These are phyloP conservation scores for Saccharomycopsis sp. DNA, from an alignment of 805 yeast species.

Conservation along the genomic window DNA sequence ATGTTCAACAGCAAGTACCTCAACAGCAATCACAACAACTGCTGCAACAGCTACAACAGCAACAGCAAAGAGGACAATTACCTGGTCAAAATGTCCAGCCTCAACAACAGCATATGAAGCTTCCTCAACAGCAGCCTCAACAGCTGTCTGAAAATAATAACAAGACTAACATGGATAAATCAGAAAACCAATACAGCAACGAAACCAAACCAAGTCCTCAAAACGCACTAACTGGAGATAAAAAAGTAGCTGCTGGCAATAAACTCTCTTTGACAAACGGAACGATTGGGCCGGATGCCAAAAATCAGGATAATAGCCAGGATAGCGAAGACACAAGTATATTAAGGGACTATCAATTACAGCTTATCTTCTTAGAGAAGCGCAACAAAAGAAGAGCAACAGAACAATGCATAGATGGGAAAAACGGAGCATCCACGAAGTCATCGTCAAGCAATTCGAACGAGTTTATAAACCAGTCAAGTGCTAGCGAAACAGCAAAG, in stretches of 20 bases:
- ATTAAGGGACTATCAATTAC: conserved; percentile 76
- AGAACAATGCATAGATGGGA: conserved; percentile 1
- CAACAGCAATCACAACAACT: neutral
- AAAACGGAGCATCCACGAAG: neutral
- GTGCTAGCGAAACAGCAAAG: neutral
- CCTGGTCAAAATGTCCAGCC: neutral
- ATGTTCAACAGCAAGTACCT: conserved; percentile 2
- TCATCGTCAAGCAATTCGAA: neutral
- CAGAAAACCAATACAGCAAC: neutral
- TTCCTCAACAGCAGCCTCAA: conserved; percentile 24
- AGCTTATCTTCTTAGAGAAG: conserved; percentile 64
- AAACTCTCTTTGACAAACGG: too few species aligned
- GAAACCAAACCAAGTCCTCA: conserved; percentile 20
- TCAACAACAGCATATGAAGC: conserved; percentile 1
- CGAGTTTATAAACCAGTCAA: neutral
- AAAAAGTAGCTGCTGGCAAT: too few species aligned
- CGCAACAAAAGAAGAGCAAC: conserved; percentile 46
- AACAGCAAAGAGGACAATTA: conserved; percentile 23
- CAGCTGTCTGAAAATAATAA: neutral
- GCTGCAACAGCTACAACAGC: conserved; percentile 11
- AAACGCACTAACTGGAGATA: conserved; percentile 22
- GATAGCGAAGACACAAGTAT: conserved; percentile 39
- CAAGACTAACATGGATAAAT: neutral
- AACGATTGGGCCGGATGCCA: too few species aligned
- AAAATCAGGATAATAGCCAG: conserved; percentile 4